These are phyloP conservation scores for Paralagenidium karlingii DNA, from an alignment of 352 stramenopile genomes.

Conservation along the genomic window DNA sequence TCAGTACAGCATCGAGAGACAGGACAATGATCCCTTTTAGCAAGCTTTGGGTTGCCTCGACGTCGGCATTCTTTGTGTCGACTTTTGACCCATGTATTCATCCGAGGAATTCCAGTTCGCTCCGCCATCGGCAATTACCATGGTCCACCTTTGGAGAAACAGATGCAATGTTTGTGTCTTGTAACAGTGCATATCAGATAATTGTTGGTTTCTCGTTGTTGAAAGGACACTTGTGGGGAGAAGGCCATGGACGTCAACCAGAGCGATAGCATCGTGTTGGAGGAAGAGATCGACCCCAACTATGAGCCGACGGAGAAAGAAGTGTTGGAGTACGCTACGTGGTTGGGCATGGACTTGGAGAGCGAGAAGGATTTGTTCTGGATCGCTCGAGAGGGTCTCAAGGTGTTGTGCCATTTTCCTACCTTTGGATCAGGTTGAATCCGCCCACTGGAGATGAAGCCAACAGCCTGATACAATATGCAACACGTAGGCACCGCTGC, in stretches of 20 bases:
- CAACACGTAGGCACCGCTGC: conserved; percentile 55
- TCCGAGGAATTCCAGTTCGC: too few relatives aligned
- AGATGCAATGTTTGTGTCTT: too few relatives aligned
- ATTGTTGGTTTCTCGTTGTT: too few relatives aligned
- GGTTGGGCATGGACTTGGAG: conserved; percentile 92
- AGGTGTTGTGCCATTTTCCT: conserved; percentile 9
- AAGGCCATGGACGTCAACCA: conserved; percentile 23
- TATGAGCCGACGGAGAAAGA: conserved; percentile 89
- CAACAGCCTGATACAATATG: background rate
- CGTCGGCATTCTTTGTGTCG: too few relatives aligned
- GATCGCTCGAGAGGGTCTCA: conserved; percentile 90
- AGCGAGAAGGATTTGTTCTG: conserved; percentile 87
- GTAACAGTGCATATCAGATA: too few relatives aligned
- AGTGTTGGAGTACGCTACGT: conserved; percentile 90
- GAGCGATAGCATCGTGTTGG: conserved; percentile 81
- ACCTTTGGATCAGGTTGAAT: background rate
- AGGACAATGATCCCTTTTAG: too few relatives aligned
- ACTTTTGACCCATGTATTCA: too few relatives aligned
- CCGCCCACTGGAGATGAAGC: too few relatives aligned
- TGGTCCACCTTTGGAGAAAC: too few relatives aligned
- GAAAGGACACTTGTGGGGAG: background rate
- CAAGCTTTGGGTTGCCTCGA: too few relatives aligned
- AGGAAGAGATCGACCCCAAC: conserved; percentile 93
- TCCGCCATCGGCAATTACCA: too few relatives aligned
- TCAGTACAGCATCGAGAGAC: too few relatives aligned